Evolutionary conservation across 2,329 filamentous ascomycete genomes (phyloP), one percentile per base, ranked within the genome.

Genomic region (Colletotrichum cordylinicola): DNA sequence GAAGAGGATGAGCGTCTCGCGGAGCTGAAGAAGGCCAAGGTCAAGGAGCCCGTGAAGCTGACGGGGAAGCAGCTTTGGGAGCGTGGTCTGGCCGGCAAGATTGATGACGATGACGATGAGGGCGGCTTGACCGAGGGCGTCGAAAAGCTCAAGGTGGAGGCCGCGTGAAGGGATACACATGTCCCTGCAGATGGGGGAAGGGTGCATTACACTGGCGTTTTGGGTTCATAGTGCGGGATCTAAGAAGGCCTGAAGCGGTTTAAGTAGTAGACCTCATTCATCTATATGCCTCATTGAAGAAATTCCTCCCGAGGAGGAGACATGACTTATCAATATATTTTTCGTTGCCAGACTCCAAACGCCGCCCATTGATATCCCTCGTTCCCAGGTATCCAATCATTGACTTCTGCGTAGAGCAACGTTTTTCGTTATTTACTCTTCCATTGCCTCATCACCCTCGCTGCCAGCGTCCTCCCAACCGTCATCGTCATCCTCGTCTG

Each of bases 21-120:
- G 66, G 96, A 98, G 86, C 91, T 95, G 86, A 96, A 95, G 86
- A 94, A 95, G 87, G 92, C 93, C 21, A 93, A 88, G 81, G 89
- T 92, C 75, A 97, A 95, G 88, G 94, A 95, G 76, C 92, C 94
- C 18, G 90, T 93, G 52, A 93, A 89, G 81, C 85, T 96, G 79
- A 93, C 94, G 2, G 95, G 94, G 21, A 93, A 87, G 81, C 93
- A 96, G 82, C 87, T 96, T 48, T 96, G 94, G 94, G 94, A 96
- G 87, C 90, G 89, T 67, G 94, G 94, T 33, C 84, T 96, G 80
- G 94, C 86, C 67, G 89, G 91, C 64, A 94, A 93, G 86, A 89
- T 84, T 77, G 93, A 93, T 61, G 92, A 93, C 80, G 92, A 92
- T 75, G 90, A 91, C 18, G 91, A 89, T 2, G 92, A 94, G 2